Evolutionary conservation across 345 rosid genomes (phyloP).

Genomic region (Gossypium mustelinum): DNA sequence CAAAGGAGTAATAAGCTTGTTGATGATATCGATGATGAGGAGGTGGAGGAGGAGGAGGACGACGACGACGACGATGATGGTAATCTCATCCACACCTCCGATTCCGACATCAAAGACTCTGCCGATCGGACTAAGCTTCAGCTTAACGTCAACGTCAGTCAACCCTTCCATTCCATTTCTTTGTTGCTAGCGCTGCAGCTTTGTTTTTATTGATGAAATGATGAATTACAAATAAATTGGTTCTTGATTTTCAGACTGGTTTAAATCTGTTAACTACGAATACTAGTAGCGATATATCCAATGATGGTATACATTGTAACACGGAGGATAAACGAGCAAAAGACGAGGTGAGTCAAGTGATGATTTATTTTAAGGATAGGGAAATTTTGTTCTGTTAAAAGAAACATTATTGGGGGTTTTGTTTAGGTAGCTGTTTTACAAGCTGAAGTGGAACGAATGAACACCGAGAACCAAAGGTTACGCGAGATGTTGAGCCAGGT

Average conservation of each 20-base stretch:
- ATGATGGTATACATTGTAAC: slow-evolving; percentile 50
- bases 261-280: slow-evolving; percentile 56
- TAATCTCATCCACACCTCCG: neutral
- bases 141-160: slow-evolving; percentile 43
- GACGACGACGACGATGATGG: neutral
- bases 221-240: neutral
- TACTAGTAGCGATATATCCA: slow-evolving; percentile 57
- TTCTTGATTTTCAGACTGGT: slow-evolving; percentile 42
- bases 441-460: slow-evolving; percentile 45
- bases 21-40: neutral
- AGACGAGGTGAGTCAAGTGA: slow-evolving; percentile 30
- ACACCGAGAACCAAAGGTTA: slow-evolving; percentile 49
- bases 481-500: slow-evolving; percentile 38
- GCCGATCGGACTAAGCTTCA: slow-evolving; percentile 22
- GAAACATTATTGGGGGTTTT: no score
- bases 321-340: slow-evolving; percentile 45
- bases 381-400: no score
- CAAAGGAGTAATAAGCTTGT: neutral
- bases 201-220: neutral
- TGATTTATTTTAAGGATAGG: no score
- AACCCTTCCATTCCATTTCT: neutral
- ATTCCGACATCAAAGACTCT: slow-evolving; percentile 1
- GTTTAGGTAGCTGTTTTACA: slow-evolving; percentile 42
- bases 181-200: no score
- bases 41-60: no score